Conservation (phyloP, 2,329 filamentous ascomycete genomes). For the Xylaria digitata region DNA sequence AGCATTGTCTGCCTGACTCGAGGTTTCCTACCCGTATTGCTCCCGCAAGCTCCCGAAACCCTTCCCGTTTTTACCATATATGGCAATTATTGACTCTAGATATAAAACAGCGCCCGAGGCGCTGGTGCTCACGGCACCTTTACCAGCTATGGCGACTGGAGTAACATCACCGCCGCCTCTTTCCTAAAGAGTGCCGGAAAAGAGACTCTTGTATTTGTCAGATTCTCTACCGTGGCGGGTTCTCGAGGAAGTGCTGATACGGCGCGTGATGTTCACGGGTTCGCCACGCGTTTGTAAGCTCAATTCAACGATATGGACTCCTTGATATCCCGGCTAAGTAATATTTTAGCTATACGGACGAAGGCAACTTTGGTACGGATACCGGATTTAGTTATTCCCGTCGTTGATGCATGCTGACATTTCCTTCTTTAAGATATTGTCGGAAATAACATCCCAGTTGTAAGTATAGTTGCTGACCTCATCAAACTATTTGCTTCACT, state of each 20-base stretch:
- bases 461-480: constrained; percentile 27
- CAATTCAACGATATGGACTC: constrained; percentile 7
- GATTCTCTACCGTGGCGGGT: constrained; percentile 72
- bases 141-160: constrained; percentile 68
- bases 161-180: constrained; percentile 70
- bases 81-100: no score
- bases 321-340: constrained; percentile 29
- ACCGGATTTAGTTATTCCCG: constrained; percentile 7
- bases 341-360: constrained; percentile 64
- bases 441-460: constrained; percentile 43
- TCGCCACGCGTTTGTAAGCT: constrained; percentile 65
- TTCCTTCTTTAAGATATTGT: constrained; percentile 37
- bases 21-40: no score
- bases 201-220: constrained; percentile 66
- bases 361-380: constrained; percentile 71
- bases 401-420: constrained; percentile 26
- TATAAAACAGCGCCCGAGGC: constrained; percentile 57
- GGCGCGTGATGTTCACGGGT: constrained; percentile 72
- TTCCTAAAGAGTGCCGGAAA: constrained; percentile 65
- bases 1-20: no score
- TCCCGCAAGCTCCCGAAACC: no score
- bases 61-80: no score
- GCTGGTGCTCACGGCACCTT: constrained; percentile 70
- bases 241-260: constrained; percentile 69
- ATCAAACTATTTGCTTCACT: neutral